Evolutionary conservation across 352 stramenopile species (phyloP), one percentile per base, ranked within the genome.

Genomic region (Phytophthora megakarya): DNA sequence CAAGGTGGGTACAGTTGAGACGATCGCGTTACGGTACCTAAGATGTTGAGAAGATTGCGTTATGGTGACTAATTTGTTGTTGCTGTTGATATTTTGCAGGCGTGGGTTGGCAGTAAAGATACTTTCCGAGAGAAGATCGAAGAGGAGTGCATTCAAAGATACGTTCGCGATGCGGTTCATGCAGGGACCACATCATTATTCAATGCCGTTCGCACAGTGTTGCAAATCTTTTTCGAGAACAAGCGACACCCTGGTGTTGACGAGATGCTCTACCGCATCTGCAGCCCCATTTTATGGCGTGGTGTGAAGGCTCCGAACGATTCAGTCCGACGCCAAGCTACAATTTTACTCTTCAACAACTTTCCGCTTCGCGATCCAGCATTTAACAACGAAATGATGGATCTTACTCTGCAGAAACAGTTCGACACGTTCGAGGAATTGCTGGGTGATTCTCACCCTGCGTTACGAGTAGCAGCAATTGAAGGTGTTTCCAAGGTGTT

Each of bases 201-300:
- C 47, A 79, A 81, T 30, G 80, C 77, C 1, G 71, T 91, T 23
- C 79, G 83, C 1, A 71, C 77, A 8, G 71, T 96, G 33, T 65
- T 96, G 23, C 81, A 90, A 33, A 86, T 93, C 35, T 96, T 95
- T 58, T 94, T 92, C 42, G 85, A 93, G 28, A 92, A 92, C 73
- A 96, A 96, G 39, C 76, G 81, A 5, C 85, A 92, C 53, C 73
- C 74, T 18, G 86, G 84, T 26, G 84, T 94, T 0, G 87, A 96
- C 25, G 82, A 93, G 42, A 93, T 94, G 87, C 75, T 96, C 6
- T 93, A 89, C 46, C 81, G 81, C 7, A 81, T 91, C 15, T 90
- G 78, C n/a, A 92, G 86, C 39, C 87, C 87, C 8, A 92, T 96
- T 44, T 48, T 96, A 25, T 96, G 87, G 87, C 84, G 87, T 51